phyloP scores from a whole-genome alignment of 805 yeast genomes.

The Kodamaea restingae region DNA sequence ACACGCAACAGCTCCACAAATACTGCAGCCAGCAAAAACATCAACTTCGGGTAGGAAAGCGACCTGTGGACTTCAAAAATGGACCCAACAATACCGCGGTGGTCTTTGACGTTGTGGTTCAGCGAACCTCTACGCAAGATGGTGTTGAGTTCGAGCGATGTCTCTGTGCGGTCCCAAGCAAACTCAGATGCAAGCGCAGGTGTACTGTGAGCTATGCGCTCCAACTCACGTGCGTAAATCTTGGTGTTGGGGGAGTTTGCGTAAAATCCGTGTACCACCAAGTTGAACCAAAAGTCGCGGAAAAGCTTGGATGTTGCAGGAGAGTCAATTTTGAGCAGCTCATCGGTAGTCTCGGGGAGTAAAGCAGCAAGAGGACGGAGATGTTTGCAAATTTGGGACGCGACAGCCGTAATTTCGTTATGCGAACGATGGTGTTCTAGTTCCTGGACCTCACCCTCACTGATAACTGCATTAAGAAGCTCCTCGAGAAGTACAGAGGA shows the following conservation, averaged over 20 bases:
- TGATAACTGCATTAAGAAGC: conserved; percentile 59
- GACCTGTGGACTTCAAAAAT: conserved; percentile 48
- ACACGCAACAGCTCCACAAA: conserved; percentile 78
- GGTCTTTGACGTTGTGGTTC: conserved; percentile 71
- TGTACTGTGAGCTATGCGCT: conserved; percentile 75
- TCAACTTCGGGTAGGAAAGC: conserved; percentile 69
- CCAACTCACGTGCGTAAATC: conserved; percentile 46
- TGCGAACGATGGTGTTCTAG: conserved; percentile 79
- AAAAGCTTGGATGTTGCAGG: conserved; percentile 55
- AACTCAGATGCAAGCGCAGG: conserved; percentile 28
- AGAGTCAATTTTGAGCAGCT: conserved; percentile 43
- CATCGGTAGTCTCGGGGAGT: conserved; percentile 50
- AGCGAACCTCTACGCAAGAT: conserved; percentile 88
- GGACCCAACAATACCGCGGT: conserved; percentile 55
- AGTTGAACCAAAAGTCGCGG: conserved; percentile 90
- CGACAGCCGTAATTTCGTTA: conserved; percentile 64
- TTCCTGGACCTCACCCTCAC: conserved; percentile 74
- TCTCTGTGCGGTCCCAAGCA: conserved; percentile 68
- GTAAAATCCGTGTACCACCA: conserved; percentile 88
- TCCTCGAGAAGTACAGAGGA: conserved; percentile 55
- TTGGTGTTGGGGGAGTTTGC: conserved; percentile 51
- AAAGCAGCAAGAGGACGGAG: conserved; percentile 73
- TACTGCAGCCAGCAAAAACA: conserved; percentile 82
- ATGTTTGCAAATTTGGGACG: conserved; percentile 58
- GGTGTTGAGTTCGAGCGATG: conserved; percentile 87